A percentile compares a stretch with the other conserved stretches of the same genome.
These are phyloP conservation scores for Arthonia radiata DNA, from an alignment of 495 filamentous ascomycete genomes.

Conservation along the genomic window DNA sequence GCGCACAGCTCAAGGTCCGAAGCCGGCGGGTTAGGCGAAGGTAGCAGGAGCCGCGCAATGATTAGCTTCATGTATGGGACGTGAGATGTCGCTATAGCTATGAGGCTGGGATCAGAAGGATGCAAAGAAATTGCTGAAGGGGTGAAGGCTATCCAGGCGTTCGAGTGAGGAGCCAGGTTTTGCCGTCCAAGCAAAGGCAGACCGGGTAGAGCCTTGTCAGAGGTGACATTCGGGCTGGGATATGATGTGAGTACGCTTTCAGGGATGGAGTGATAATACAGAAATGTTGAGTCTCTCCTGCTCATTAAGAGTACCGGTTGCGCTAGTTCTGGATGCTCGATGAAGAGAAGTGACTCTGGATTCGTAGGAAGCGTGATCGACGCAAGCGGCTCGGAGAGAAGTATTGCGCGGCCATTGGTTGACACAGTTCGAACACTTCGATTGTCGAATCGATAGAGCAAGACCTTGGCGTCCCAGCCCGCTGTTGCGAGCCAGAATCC, in stretches of 20 bases:
- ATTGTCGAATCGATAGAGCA: conserved; percentile 21
- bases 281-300: conserved; percentile 32
- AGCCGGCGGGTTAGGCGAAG: conserved; percentile 7
- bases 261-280: conserved; percentile 32
- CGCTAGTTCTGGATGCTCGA: conserved; percentile 20
- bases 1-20: no score
- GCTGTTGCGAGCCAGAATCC: conserved; percentile 30
- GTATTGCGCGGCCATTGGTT: background rate
- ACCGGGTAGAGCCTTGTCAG: conserved; percentile 3
- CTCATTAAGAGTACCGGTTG: conserved; percentile 26
- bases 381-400: conserved; percentile 18
- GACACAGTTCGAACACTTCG: conserved; percentile 8
- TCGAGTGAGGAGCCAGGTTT: conserved; percentile 39
- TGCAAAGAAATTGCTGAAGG: conserved; percentile 31
- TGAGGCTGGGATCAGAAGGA: conserved; percentile 25
- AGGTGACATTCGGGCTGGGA: conserved; percentile 1
- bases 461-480: conserved; percentile 37
- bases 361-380: conserved; percentile 26
- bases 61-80: conserved; percentile 42
- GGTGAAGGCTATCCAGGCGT: conserved; percentile 38
- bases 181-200: conserved; percentile 25
- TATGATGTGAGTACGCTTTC: background rate
- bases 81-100: conserved; percentile 37
- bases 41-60: conserved; percentile 32
- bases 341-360: conserved; percentile 35